phyloP scores from a whole-genome alignment of 2,329 filamentous ascomycete species.

The Colletotrichum brevisporum region DNA sequence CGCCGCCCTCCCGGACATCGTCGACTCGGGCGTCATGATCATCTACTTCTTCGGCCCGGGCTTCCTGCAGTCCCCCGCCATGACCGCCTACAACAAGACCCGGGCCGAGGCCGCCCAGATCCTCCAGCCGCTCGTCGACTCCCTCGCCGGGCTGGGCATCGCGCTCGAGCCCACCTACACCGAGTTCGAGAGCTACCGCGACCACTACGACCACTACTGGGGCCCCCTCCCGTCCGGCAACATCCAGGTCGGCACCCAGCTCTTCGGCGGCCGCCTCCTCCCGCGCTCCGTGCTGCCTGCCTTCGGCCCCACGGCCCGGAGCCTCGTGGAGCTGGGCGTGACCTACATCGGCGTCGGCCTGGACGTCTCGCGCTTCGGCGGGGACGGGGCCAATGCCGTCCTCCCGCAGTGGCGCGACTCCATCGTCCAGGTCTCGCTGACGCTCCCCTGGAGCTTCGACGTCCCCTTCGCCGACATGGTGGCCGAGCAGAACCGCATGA shows the following conservation, averaged over 20 bases:
- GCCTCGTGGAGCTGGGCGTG: conserved; percentile 33
- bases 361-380: conserved; percentile 36
- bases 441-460: conserved; percentile 36
- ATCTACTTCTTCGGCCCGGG: conserved; percentile 53
- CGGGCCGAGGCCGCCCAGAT: conserved; percentile 54
- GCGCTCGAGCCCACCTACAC: conserved; percentile 48
- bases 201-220: conserved; percentile 43
- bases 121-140: conserved; percentile 57
- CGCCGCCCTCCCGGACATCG: conserved; percentile 34
- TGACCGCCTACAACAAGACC: conserved; percentile 62
- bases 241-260: conserved; percentile 45
- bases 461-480: conserved; percentile 37
- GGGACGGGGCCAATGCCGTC: conserved; percentile 49
- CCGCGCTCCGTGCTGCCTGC: conserved; percentile 45
- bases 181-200: conserved; percentile 47
- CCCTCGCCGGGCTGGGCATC: conserved; percentile 44
- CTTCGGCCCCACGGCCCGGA: conserved; percentile 31
- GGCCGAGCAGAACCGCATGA: conserved; percentile 42
- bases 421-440: conserved; percentile 49
- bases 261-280: conserved; percentile 51
- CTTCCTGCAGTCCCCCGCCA: conserved; percentile 32
- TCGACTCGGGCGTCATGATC: conserved; percentile 37
- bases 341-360: conserved; percentile 38
- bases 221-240: conserved; percentile 46
- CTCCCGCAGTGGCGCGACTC: conserved; percentile 58